phyloP scores from a whole-genome alignment of 345 rosid species.

The Clausena lansium region DNA sequence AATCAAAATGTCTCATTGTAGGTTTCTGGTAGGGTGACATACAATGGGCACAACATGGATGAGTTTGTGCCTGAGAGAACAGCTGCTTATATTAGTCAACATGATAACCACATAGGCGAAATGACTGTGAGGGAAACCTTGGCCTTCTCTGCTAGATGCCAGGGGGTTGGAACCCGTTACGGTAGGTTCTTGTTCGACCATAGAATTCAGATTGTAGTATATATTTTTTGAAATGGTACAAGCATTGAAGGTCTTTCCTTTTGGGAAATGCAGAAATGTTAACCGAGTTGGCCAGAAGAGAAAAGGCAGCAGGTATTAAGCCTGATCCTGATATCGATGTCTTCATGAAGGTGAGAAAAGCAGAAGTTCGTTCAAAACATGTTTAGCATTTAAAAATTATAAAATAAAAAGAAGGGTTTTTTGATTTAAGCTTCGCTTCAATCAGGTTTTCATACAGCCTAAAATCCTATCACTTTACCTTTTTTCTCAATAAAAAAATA shows the following conservation, averaged over 20 bases:
- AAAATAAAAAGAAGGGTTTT: no score
- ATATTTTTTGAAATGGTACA: neutral
- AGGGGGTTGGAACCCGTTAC: slow-evolving; percentile 55
- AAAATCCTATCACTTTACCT: no score
- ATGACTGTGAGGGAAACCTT: slow-evolving; percentile 85
- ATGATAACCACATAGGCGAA: slow-evolving; percentile 68
- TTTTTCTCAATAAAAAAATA: neutral
- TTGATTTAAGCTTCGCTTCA: neutral
- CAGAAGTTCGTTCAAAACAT: neutral
- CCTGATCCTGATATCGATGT: slow-evolving; percentile 80
- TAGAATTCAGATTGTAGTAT: neutral
- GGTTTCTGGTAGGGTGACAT: slow-evolving; percentile 44
- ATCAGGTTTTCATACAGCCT: neutral
- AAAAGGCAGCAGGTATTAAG: slow-evolving; percentile 64
- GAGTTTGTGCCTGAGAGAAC: slow-evolving; percentile 46
- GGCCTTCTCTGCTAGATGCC: slow-evolving; percentile 77
- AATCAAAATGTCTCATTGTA: neutral
- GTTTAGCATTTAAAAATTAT: neutral
- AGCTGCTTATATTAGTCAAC: slow-evolving; percentile 56
- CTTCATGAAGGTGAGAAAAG: slow-evolving; percentile 55
- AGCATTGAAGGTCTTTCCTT: neutral
- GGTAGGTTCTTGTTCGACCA: neutral
- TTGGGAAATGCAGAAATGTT: neutral
- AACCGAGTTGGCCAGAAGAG: slow-evolving; percentile 47
- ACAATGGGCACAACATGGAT: slow-evolving; percentile 51